Evolutionary conservation across 805 yeast genomes (phyloP), one percentile per base, ranked within the genome.

Genomic region (Torulaspora microellipsoides): DNA sequence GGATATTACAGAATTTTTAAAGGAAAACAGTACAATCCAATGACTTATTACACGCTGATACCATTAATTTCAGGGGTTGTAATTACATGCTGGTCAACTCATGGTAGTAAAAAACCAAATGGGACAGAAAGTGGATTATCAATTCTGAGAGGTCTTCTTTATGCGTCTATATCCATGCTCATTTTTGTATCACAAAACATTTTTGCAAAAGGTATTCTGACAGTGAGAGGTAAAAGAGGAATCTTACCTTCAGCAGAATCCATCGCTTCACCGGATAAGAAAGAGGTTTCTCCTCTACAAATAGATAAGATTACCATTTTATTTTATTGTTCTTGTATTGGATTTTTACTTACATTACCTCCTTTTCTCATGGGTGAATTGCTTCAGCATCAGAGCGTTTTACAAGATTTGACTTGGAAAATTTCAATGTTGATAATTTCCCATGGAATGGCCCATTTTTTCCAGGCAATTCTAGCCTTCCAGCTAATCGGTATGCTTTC

Each of bases 51-150:
- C 40, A 85, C 98, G 1, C 70, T 91, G 57, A 54, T 83, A 0
- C 95, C 98, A 0, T 71, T 91, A 48, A 77, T 90, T 33, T 42
- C 74, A 25, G 99, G 99, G 13, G 95, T 91, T 46, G 87, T 89
- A 76, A 67, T 89, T 57, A 79, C 86, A 3, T 84, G 91, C 60
- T 75, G 81, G 45, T 71, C 75, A 34, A 68, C 70, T 12, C 59
- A 54, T 28, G 51, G 55, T 10, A 48, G 46, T 23, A 45, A 45
- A 8, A 49, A 48, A 8, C 42, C 47, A 14, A 31, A 40, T 3
- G 38, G 45, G 4, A 23, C 34, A 15, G 36, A 36, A 13, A 34
- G 43, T 10, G 36, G 40, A 3, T 11, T 48, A 14, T 35, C 41
- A 6, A 57, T 53, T 45, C 47, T 62, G 12, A 49, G 56, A 33